phyloP scores from a whole-genome alignment of 257 asterid species.

The Solanum chmielewskii region DNA sequence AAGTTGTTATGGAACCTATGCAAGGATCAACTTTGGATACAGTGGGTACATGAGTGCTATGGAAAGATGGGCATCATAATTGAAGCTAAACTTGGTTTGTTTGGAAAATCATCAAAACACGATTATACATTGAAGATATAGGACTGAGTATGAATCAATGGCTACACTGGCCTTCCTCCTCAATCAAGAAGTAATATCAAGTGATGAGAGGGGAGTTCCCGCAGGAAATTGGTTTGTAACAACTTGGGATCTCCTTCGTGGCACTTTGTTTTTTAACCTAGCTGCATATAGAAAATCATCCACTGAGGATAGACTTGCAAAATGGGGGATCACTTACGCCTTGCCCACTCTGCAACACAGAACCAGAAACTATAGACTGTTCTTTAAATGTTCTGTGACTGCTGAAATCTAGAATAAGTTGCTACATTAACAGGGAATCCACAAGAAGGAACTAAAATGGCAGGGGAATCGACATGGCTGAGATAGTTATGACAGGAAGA shows the following conservation, averaged over 20 bases:
- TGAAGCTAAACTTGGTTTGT: background rate
- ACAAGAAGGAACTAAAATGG: background rate
- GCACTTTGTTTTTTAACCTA: background rate
- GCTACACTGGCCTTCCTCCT: background rate
- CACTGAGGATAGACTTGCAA: background rate
- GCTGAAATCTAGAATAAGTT: background rate
- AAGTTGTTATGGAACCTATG: background rate
- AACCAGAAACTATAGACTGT: background rate
- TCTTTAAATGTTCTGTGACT: background rate
- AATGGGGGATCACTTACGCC: background rate
- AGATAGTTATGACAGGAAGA: background rate
- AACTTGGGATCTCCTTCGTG: background rate
- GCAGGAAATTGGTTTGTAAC: background rate
- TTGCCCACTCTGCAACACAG: background rate
- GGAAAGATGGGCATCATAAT: background rate
- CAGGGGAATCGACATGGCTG: background rate
- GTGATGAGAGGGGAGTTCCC: background rate
- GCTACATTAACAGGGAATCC: background rate
- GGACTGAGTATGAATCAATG: background rate
- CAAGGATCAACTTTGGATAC: background rate
- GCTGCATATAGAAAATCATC: too few relatives aligned
- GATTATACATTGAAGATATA: background rate
- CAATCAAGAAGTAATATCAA: background rate
- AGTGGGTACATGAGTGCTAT: background rate
- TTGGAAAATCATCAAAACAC: background rate